phyloP scores from a whole-genome alignment of 2,329 filamentous ascomycete genomes.

The Plectosphaerella plurivora region DNA sequence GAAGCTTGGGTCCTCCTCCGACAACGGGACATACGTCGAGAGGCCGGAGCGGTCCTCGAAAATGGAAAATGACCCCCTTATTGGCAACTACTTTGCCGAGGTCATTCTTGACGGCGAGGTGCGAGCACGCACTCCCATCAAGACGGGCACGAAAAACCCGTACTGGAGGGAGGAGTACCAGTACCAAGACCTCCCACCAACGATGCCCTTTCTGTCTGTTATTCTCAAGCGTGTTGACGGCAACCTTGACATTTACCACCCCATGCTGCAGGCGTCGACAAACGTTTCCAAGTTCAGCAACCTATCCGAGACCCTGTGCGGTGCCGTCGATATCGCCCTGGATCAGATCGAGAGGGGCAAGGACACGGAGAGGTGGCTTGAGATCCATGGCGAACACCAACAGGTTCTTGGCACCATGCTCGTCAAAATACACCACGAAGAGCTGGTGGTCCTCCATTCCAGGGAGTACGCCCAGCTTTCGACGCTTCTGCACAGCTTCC shows the following conservation, averaged over 20 bases:
- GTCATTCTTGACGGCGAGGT: slow-evolving; percentile 77
- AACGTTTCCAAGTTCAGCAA: slow-evolving; percentile 36
- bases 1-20: slow-evolving; percentile 13
- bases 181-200: slow-evolving; percentile 67
- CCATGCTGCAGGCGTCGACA: slow-evolving; percentile 37
- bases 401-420: slow-evolving; percentile 79
- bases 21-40: slow-evolving; percentile 6
- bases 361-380: slow-evolving; percentile 85
- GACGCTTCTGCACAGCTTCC: slow-evolving; percentile 80
- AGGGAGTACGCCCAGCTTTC: slow-evolving; percentile 81
- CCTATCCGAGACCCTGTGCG: slow-evolving; percentile 51
- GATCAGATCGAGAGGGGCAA: slow-evolving; percentile 73
- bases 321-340: slow-evolving; percentile 76
- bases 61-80: slow-evolving; percentile 36
- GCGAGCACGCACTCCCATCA: slow-evolving; percentile 69
- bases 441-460: slow-evolving; percentile 82
- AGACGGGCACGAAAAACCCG: slow-evolving; percentile 65
- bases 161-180: slow-evolving; percentile 83
- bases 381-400: slow-evolving; percentile 70
- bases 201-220: slow-evolving; percentile 64
- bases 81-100: slow-evolving; percentile 74
- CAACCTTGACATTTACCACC: slow-evolving; percentile 38
- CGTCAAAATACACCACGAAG: slow-evolving; percentile 77
- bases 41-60: slow-evolving; percentile 24
- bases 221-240: slow-evolving; percentile 64